Evolutionary conservation across 768 basidiomycete species (phyloP).

Genomic region (Tylopilus felleus): DNA sequence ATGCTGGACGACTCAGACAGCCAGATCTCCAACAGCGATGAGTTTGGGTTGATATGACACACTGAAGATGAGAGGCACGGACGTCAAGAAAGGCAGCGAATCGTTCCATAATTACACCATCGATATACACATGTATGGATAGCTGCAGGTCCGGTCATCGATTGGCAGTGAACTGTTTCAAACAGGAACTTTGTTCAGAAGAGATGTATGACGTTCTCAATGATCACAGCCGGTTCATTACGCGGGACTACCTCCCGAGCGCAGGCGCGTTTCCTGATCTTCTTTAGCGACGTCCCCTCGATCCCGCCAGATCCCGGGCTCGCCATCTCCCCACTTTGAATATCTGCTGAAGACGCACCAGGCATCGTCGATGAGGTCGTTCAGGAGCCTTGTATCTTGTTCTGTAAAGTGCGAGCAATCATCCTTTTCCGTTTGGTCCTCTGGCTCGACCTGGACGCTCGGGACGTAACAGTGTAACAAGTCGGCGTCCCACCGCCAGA

Average conservation of each 20-base stretch:
- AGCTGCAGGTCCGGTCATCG: neutral
- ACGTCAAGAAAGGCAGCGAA: too few relatives aligned
- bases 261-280: neutral
- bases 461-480: conserved; percentile 9
- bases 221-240: too few relatives aligned
- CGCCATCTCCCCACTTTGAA: conserved; percentile 6
- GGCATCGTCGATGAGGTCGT: conserved; percentile 19
- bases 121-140: neutral
- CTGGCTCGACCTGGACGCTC: conserved; percentile 7
- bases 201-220: neutral
- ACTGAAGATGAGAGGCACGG: too few relatives aligned
- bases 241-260: neutral
- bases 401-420: conserved; percentile 8
- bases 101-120: neutral
- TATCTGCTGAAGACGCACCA: conserved; percentile 23
- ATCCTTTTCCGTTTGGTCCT: conserved; percentile 5
- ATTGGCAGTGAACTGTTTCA: too few relatives aligned
- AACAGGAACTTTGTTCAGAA: neutral
- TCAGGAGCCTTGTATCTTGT: conserved; percentile 9
- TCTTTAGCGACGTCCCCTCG: neutral
- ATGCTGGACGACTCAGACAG: too few relatives aligned
- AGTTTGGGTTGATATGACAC: too few relatives aligned
- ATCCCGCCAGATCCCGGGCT: neutral
- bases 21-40: too few relatives aligned
- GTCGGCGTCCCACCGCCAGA: conserved; percentile 2